Conservation (phyloP, 371 early-diverging fungal genomes). For the Apophysomyces sp. region DNA sequence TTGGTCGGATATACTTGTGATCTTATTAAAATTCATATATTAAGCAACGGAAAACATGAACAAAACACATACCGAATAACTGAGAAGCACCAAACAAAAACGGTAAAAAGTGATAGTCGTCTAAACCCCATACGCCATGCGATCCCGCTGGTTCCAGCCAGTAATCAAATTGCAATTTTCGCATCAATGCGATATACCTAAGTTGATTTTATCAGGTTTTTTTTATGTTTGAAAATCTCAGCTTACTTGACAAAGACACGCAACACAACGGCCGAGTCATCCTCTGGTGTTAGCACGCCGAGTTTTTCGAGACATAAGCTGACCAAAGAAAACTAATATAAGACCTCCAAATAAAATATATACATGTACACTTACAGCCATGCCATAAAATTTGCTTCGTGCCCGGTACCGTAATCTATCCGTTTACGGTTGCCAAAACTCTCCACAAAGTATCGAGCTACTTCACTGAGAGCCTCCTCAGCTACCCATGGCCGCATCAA, state of each 20-base stretch:
- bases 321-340: conserved; percentile 1
- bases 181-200: conserved; percentile 87
- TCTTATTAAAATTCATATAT: conserved; percentile 20
- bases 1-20: conserved; percentile 84
- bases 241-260: conserved; percentile 76
- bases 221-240: background rate
- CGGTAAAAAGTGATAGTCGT: conserved; percentile 98
- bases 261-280: conserved; percentile 75
- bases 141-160: conserved; percentile 99
- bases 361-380: conserved; percentile 89
- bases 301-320: conserved; percentile 82
- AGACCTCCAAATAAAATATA: too few species aligned
- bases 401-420: conserved; percentile 99
- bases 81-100: conserved; percentile 95
- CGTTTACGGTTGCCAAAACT: conserved; percentile 96
- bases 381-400: conserved; percentile 96
- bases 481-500: conserved; percentile 16
- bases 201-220: background rate
- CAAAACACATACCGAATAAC: conserved; percentile 54
- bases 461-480: conserved; percentile 63
- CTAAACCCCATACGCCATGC: conserved; percentile 99
- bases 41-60: background rate
- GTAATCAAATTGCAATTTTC: conserved; percentile 89
- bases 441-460: conserved; percentile 78
- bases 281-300: conserved; percentile 58